Evolutionary conservation across 2,329 filamentous ascomycete species (phyloP), one percentile per base, ranked within the genome.

Genomic region (Alternaria atra): DNA sequence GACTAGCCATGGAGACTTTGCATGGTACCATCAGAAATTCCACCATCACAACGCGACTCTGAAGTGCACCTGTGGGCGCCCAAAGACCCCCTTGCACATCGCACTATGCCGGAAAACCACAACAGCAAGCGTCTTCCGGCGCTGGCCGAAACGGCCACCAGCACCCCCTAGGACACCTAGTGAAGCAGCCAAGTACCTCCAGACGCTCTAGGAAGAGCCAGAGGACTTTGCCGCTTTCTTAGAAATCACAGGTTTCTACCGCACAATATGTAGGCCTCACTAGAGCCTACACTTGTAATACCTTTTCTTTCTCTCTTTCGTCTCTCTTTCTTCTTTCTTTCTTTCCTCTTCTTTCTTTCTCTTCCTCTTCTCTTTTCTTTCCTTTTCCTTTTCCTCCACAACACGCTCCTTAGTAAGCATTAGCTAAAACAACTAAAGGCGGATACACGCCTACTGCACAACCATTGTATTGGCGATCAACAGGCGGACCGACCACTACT

Each of bases 1-100:
- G 25, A 30, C 51, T 23, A 23, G 51, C 15, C 39, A 53, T 44
- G 51, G 51, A 30, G 52, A 55, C 43, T 55, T 55, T 55, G 52
- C 52, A 47, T 55, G 42, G 52, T 53, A 53, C 25, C 40, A 53
- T n/a, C 35, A 8, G 12, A 53, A 53, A 17, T 53, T 44, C 39
- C 25, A 27, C 13, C 51, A 53, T 27, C n/a, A 53, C 39, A 44
- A 37, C 23, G 51, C 51, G 23, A 37, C 25, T 30, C 35, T 53
- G 39, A 44, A 35, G 20, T 53, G 51, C 51, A 30, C 51, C 23
- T 53, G 51, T 39, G 51, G 51, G 51, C 51, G 51, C 35, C 39
- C 17, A 20, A 52, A 52, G 32, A 52, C 50, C 8, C 50, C 50
- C 20, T 20, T 25, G 50, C 50, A 42, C 27, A 42, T 52, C n/a